Percentiles rank a stretch among this genome's conserved stretches.
Conservation (phyloP, 495 filamentous ascomycete species). For the Lindgomyces ingoldianus region DNA sequence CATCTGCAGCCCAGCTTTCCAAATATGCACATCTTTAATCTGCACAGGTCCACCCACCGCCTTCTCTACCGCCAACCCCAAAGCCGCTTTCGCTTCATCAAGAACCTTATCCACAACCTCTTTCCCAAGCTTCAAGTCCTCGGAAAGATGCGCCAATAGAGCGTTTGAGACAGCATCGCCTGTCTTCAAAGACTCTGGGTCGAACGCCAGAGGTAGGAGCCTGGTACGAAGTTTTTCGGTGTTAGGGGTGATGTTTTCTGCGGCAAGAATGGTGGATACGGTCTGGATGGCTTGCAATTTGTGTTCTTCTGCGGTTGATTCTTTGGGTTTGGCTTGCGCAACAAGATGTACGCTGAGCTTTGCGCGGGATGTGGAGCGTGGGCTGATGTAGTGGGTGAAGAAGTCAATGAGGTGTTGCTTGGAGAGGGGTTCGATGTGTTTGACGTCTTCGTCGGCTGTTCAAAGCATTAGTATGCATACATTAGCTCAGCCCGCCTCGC, state of each 20-base stretch:
- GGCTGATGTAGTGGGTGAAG: slow-evolving; percentile 74
- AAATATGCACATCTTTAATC: slow-evolving; percentile 74
- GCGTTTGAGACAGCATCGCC: slow-evolving; percentile 48
- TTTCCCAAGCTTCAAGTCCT: slow-evolving; percentile 50
- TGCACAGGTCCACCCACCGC: slow-evolving; percentile 49
- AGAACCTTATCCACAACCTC: slow-evolving; percentile 51
- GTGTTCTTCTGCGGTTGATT: slow-evolving; percentile 54
- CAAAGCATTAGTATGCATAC: slow-evolving; percentile 7
- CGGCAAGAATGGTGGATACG: slow-evolving; percentile 55
- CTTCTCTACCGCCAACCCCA: slow-evolving; percentile 45
- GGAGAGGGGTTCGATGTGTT: slow-evolving; percentile 68
- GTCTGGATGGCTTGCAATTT: slow-evolving; percentile 55
- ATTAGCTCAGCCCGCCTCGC: too few species aligned
- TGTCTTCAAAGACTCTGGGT: slow-evolving; percentile 42
- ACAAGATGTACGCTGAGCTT: slow-evolving; percentile 82
- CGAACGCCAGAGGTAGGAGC: slow-evolving; percentile 53
- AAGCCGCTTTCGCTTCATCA: slow-evolving; percentile 50
- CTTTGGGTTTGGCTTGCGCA: slow-evolving; percentile 56
- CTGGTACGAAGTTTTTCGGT: slow-evolving; percentile 47
- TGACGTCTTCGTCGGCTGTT: slow-evolving; percentile 73
- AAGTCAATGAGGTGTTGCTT: slow-evolving; percentile 80
- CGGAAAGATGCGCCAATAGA: slow-evolving; percentile 53
- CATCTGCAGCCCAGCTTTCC: slow-evolving; percentile 69
- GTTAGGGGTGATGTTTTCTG: slow-evolving; percentile 53
- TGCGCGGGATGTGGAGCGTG: slow-evolving; percentile 68